A percentile compares a stretch with the other conserved stretches of the same genome.
Evolutionary conservation across 352 stramenopile genomes (phyloP).

Genomic region (Phytophthora foliorum): DNA sequence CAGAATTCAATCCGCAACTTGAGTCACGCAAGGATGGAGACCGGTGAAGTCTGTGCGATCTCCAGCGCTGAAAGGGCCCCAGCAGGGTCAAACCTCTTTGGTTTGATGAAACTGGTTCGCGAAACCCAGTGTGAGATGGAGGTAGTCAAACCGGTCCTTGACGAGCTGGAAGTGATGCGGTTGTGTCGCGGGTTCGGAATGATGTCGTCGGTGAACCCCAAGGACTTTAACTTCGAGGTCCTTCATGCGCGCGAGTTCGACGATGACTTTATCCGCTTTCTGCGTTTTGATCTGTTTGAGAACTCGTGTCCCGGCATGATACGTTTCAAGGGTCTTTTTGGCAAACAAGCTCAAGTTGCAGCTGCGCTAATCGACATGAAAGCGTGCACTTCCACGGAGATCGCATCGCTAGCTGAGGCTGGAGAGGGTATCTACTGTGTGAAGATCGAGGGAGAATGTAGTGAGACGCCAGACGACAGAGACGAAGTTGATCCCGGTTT

Average conservation of each 20-base stretch:
- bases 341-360: conserved; percentile 63
- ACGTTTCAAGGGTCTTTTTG: conserved; percentile 57
- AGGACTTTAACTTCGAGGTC: conserved; percentile 61
- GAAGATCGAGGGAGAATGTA: conserved; percentile 16
- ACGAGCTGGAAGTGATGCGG: conserved; percentile 78
- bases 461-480: neutral
- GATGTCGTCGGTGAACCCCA: conserved; percentile 52
- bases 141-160: conserved; percentile 76
- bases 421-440: conserved; percentile 73
- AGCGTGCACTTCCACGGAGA: conserved; percentile 43
- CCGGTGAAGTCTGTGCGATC: conserved; percentile 1
- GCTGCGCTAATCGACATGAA: conserved; percentile 45
- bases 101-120: conserved; percentile 53
- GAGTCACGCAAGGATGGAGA: neutral
- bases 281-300: conserved; percentile 59
- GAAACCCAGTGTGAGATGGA: conserved; percentile 75
- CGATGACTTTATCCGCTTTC: conserved; percentile 68
- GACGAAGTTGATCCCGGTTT: conserved; percentile 22
- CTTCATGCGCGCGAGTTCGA: conserved; percentile 67
- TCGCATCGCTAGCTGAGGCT: conserved; percentile 27
- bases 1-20: conserved; percentile 12
- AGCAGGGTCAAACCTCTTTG: conserved; percentile 38
- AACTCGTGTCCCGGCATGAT: conserved; percentile 22
- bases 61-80: conserved; percentile 6
- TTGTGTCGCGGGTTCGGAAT: conserved; percentile 65